These are phyloP conservation scores for Sistotremastrum suecicum DNA, from an alignment of 768 basidiomycete genomes.

Conservation along the genomic window DNA sequence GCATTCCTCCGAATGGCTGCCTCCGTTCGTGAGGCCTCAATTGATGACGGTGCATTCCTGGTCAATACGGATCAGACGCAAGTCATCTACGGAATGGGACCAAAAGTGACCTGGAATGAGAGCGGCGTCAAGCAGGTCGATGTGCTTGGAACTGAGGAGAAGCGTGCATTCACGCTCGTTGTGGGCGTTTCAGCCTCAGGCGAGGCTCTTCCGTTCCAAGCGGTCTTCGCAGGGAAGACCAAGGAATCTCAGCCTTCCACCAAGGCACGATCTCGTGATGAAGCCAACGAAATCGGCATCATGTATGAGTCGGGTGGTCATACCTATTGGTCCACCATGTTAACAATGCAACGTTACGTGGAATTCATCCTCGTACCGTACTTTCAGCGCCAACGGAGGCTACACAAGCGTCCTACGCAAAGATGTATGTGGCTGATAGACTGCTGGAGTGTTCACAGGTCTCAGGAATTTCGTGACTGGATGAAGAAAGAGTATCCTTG, in stretches of 20 bases:
- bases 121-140: slow-evolving; percentile 22
- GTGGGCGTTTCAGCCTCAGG: slow-evolving; percentile 19
- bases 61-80: slow-evolving; percentile 27
- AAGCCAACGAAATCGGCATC: slow-evolving; percentile 12
- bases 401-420: neutral
- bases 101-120: slow-evolving; percentile 16
- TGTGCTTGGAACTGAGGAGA: slow-evolving; percentile 23
- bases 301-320: neutral
- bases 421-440: slow-evolving; percentile 4
- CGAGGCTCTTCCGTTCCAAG: slow-evolving; percentile 22
- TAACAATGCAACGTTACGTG: neutral
- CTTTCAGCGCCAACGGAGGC: neutral
- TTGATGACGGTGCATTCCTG: slow-evolving; percentile 9
- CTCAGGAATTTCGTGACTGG: slow-evolving; percentile 8
- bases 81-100: slow-evolving; percentile 12
- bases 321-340: too few relatives aligned
- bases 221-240: slow-evolving; percentile 20
- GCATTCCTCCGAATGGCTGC: slow-evolving; percentile 13
- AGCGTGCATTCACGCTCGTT: slow-evolving; percentile 27
- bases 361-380: slow-evolving; percentile 3
- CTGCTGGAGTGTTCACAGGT: slow-evolving; percentile 8
- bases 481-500: slow-evolving; percentile 5
- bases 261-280: slow-evolving; percentile 5
- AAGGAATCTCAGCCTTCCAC: slow-evolving; percentile 12
- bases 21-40: slow-evolving; percentile 10